Evolutionary conservation across 2,329 filamentous ascomycete genomes (phyloP).

Genomic region (Apiospora hydei): DNA sequence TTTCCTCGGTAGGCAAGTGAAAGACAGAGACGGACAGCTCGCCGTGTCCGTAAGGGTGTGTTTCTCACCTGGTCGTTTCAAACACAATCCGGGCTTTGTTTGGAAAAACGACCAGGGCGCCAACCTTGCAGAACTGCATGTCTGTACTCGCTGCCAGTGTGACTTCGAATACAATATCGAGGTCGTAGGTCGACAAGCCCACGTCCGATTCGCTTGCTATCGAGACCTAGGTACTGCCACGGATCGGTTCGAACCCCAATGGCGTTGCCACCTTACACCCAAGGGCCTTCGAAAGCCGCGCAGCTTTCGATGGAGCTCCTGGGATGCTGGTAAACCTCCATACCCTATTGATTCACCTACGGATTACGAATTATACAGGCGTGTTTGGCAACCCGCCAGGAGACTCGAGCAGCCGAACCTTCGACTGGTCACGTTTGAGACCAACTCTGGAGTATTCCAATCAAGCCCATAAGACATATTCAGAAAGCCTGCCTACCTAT

Average conservation of each 20-base stretch:
- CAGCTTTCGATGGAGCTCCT: too few relatives aligned
- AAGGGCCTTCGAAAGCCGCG: background rate
- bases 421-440: background rate
- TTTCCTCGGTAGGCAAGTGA: background rate
- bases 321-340: too few relatives aligned
- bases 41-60: background rate
- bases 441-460: too few relatives aligned
- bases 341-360: background rate
- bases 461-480: too few relatives aligned
- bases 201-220: background rate
- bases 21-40: background rate
- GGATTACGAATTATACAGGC: background rate
- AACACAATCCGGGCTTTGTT: background rate
- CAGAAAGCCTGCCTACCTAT: too few relatives aligned
- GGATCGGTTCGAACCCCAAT: background rate
- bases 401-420: background rate
- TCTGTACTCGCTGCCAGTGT: background rate
- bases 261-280: background rate
- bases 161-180: background rate
- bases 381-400: background rate
- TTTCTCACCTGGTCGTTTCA: background rate
- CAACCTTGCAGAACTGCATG: background rate
- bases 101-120: background rate
- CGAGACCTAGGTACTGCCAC: background rate
- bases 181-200: background rate